Conservation (phyloP, 306 rosid genomes). For the Dryas alaskensis region DNA sequence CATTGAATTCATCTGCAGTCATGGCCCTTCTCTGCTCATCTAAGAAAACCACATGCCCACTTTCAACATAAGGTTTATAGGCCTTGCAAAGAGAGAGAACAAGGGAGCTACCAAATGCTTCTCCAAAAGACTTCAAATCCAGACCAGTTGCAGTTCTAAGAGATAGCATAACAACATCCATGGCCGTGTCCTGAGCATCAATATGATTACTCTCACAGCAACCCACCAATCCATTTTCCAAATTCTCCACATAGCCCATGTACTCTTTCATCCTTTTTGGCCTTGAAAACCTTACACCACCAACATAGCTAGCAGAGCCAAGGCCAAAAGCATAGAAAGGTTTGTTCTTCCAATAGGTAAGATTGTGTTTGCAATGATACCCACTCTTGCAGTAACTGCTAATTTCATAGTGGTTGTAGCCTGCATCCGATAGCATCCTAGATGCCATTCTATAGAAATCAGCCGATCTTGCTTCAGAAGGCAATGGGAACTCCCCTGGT, state of each 20-base stretch:
- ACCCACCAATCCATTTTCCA: conserved; percentile 63
- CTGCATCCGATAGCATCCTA: conserved; percentile 51
- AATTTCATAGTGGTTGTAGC: conserved; percentile 77
- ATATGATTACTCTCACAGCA: conserved; percentile 27
- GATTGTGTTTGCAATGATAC: conserved; percentile 81
- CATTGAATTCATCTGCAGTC: conserved; percentile 38
- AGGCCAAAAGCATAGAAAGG: conserved; percentile 90
- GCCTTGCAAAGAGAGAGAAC: conserved; percentile 55
- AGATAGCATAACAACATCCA: conserved; percentile 84
- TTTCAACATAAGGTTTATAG: conserved; percentile 64
- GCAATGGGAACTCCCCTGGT: conserved; percentile 86
- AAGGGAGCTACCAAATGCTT: conserved; percentile 52
- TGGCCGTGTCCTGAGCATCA: conserved; percentile 55
- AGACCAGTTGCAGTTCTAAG: conserved; percentile 75
- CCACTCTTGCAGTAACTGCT: conserved; percentile 87
- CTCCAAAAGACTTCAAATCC: conserved; percentile 56
- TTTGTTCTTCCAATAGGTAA: conserved; percentile 80
- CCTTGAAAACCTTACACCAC: conserved; percentile 77
- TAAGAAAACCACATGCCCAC: conserved; percentile 77
- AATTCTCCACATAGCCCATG: conserved; percentile 52
- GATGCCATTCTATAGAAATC: conserved; percentile 86
- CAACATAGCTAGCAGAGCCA: conserved; percentile 78
- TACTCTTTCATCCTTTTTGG: conserved; percentile 70
- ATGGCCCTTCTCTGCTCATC: conserved; percentile 50
- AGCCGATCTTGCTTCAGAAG: conserved; percentile 76